These are phyloP conservation scores for Torulaspora delbrueckii DNA, from an alignment of 805 yeast species.

Conservation along the genomic window DNA sequence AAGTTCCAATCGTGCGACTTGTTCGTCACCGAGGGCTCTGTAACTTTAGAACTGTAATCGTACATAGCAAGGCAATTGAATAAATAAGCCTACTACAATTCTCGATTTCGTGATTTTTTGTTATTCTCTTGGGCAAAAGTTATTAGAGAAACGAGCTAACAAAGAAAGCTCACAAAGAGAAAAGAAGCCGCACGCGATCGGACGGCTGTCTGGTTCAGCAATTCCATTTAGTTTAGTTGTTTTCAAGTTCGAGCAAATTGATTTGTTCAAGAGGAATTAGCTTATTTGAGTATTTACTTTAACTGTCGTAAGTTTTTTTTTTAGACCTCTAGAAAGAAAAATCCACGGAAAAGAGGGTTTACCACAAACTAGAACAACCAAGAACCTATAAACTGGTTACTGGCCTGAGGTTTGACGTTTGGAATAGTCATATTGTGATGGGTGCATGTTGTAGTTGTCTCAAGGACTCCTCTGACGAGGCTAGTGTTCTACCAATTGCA, in stretches of 20 bases:
- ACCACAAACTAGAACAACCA: slow-evolving; percentile 5
- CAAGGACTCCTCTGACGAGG: slow-evolving; percentile 35
- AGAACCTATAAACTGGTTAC: background rate
- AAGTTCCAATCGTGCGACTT: slow-evolving; percentile 42
- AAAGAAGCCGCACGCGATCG: too few species aligned
- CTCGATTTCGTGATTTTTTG: background rate
- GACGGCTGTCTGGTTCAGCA: background rate
- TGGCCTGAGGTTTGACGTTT: background rate
- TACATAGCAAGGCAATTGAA: background rate
- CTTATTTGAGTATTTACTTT: background rate
- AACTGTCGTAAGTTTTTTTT: background rate
- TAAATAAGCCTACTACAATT: background rate
- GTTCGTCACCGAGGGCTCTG: slow-evolving; percentile 25
- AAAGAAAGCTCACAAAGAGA: background rate
- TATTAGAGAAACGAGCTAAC: background rate
- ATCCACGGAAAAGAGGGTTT: background rate
- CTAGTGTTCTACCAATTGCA: slow-evolving; percentile 71
- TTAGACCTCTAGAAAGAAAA: background rate
- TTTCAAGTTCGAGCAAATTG: background rate
- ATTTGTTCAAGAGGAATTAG: background rate
- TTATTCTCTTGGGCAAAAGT: background rate
- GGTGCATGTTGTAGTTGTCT: slow-evolving; percentile 52
- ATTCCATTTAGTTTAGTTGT: background rate
- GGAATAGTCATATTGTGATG: slow-evolving; percentile 32
- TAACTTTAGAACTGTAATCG: slow-evolving; percentile 13